Evolutionary conservation across 1,284 basidiomycete genomes (phyloP).

Genomic region (Moesziomyces parantarcticus): DNA sequence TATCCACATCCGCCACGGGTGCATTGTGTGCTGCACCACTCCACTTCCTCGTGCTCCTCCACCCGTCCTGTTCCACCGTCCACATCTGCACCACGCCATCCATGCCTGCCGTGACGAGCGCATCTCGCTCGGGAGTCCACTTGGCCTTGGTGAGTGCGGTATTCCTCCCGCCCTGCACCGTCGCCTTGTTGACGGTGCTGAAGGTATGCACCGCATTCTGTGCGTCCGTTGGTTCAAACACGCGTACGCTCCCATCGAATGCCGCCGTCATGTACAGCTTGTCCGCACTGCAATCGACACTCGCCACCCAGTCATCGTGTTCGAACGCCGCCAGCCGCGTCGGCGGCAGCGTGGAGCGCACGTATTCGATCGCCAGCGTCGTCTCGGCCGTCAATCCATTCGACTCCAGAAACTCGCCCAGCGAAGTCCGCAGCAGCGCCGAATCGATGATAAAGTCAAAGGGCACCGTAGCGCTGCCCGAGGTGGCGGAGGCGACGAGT

Average conservation of each 20-base stretch:
- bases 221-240: conserved; percentile 48
- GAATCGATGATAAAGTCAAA: conserved; percentile 88
- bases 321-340: conserved; percentile 81
- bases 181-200: conserved; percentile 47
- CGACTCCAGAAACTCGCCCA: conserved; percentile 82
- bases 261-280: conserved; percentile 65
- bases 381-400: conserved; percentile 79
- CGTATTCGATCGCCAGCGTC: conserved; percentile 91
- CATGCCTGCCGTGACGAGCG: conserved; percentile 83
- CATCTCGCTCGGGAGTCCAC: conserved; percentile 69
- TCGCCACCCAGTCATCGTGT: conserved; percentile 94
- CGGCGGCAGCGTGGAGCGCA: conserved; percentile 90
- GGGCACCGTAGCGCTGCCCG: conserved; percentile 74
- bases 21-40: conserved; percentile 42
- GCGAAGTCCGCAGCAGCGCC: conserved; percentile 79
- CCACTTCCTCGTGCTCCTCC: conserved; percentile 30
- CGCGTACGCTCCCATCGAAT: conserved; percentile 66
- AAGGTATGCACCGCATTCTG: conserved; percentile 48
- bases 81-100: conserved; percentile 75
- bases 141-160: conserved; percentile 78
- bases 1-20: conserved; percentile 48
- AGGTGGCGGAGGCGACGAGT: conserved; percentile 73
- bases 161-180: conserved; percentile 41
- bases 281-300: conserved; percentile 72
- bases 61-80: conserved; percentile 25